Evolutionary conservation across 2,329 filamentous ascomycete genomes (phyloP).

Genomic region (Trichoderma gracile): DNA sequence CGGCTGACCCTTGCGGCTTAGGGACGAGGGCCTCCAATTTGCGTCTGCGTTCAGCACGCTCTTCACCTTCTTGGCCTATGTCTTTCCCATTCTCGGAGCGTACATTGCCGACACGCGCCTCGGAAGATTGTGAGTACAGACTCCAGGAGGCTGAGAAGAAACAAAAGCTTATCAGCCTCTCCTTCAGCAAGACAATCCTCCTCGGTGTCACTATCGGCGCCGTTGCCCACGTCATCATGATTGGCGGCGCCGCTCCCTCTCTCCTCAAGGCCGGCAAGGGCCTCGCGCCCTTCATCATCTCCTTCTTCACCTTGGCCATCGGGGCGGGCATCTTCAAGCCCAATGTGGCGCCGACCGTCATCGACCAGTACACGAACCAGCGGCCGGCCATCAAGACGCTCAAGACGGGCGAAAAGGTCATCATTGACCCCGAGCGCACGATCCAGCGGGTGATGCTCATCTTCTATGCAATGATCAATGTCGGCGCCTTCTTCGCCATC

Average conservation of each 20-base stretch:
- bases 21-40: conserved; percentile 24
- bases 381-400: conserved; percentile 25
- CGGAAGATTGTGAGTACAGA: conserved; percentile 25
- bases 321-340: conserved; percentile 27
- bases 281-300: conserved; percentile 23
- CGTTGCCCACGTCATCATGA: conserved; percentile 26
- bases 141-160: neutral
- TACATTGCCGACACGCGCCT: conserved; percentile 24
- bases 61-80: conserved; percentile 26
- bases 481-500: conserved; percentile 25
- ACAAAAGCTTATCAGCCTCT: neutral
- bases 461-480: conserved; percentile 26
- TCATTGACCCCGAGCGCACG: conserved; percentile 25
- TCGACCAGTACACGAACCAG: conserved; percentile 25
- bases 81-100: conserved; percentile 25
- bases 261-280: conserved; percentile 24
- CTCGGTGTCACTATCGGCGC: conserved; percentile 23
- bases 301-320: conserved; percentile 22
- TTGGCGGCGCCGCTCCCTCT: conserved; percentile 24
- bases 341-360: conserved; percentile 22
- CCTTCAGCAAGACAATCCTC: conserved; percentile 23
- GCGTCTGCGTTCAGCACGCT: conserved; percentile 25
- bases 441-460: conserved; percentile 23
- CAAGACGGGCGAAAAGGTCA: conserved; percentile 26
- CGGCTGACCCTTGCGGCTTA: neutral